Evolutionary conservation across 768 basidiomycete species (phyloP), one percentile per base, ranked within the genome.

Genomic region (Boletus sp.): DNA sequence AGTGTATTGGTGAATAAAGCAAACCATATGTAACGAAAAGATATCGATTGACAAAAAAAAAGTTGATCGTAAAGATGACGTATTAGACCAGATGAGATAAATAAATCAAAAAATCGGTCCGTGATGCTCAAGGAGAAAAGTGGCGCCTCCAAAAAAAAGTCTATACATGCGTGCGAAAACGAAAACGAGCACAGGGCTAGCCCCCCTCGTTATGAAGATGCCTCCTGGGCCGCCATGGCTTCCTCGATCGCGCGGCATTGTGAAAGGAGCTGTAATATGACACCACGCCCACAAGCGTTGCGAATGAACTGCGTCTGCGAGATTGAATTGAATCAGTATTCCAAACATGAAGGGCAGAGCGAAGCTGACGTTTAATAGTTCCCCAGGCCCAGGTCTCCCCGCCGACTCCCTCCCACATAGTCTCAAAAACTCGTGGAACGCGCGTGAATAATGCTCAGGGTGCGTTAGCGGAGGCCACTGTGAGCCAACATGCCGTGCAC

Each of bases 361-460:
- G 52, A 46, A 0, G 69, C 83, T 15, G 52, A 90, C 90, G 71
- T 84, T 82, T 14, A 81, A 67, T 45, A 91, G 67, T 33, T 83
- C 83, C 28, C 65, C 73, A 12, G 89, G 78, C 56, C 72, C 69
- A n/a, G 87, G 86, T 52, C 90, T 76, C 37, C 72, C 72, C 4
- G 72, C 69, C 33, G 80, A 78, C 15, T 86, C 84, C 46, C 86
- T 78, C 9, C 87, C 88, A 65, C 89, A 91, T 50, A 80, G 67
- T 39, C 74, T 76, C 62, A 92, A 71, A 71, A 92, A 91, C 24
- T 89, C 86, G 64, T 88, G 87, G 67, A 91, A 88, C 36, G 80
- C 75, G 46, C 82, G 82, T 48, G 88, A 86, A 65, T 81, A 89
- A 10, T 82, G 70, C 47, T 84, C 79, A 8, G 86, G 82, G 18